These are phyloP conservation scores for Aspergillus ellipticus DNA, from an alignment of 495 filamentous ascomycete species.

Conservation along the genomic window DNA sequence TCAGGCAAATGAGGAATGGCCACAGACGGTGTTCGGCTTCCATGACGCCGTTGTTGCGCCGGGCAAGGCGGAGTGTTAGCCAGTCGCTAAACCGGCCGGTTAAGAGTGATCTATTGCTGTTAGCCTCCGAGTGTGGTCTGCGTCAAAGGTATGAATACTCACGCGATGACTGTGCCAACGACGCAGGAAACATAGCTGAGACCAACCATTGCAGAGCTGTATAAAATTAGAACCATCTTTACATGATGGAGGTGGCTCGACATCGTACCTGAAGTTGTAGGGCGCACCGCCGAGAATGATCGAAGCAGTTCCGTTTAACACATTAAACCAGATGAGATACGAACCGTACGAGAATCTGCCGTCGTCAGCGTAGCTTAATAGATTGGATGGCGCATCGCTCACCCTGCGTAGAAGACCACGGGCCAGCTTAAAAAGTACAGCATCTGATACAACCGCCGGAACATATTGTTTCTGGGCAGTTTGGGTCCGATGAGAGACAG, in stretches of 20 bases:
- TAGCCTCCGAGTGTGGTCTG: background rate
- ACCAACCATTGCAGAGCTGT: constrained; percentile 56
- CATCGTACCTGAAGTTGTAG: constrained; percentile 49
- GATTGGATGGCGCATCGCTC: background rate
- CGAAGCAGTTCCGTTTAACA: constrained; percentile 61
- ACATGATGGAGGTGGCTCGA: constrained; percentile 1
- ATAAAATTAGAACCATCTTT: background rate
- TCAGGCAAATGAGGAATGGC: constrained; percentile 52
- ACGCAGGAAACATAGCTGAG: constrained; percentile 57
- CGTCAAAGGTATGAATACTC: constrained; percentile 7
- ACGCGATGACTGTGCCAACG: constrained; percentile 52
- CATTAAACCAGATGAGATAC: constrained; percentile 63
- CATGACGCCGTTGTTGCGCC: constrained; percentile 58
- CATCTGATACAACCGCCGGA: constrained; percentile 33
- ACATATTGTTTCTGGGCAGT: constrained; percentile 52
- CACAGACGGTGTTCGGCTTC: constrained; percentile 62
- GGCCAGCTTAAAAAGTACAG: constrained; percentile 53
- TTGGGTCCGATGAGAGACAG: constrained; percentile 45
- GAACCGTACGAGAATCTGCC: constrained; percentile 57
- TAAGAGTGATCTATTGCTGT: constrained; percentile 35
- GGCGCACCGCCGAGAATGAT: constrained; percentile 54
- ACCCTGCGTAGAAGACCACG: constrained; percentile 62
- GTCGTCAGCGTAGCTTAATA: constrained; percentile 5
- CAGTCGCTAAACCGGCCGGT: constrained; percentile 57
- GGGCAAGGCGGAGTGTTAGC: constrained; percentile 54